Percentiles rank a stretch among this genome's conserved stretches.
These are phyloP conservation scores for Candida tibetensis DNA, from an alignment of 805 yeast genomes.

Conservation along the genomic window DNA sequence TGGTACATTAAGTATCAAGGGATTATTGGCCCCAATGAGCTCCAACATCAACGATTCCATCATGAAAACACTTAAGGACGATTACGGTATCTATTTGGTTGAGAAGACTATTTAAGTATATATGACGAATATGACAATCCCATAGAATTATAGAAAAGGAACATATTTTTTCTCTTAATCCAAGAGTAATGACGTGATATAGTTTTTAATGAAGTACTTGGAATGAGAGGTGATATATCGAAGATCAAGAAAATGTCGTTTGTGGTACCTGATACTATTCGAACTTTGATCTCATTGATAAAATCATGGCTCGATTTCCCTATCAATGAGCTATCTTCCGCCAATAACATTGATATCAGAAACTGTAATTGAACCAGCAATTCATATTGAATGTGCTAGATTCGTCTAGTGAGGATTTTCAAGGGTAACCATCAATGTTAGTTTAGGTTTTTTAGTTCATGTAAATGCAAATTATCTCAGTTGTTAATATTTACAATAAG, in stretches of 20 bases:
- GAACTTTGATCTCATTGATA: slow-evolving; percentile 36
- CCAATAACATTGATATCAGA: slow-evolving; percentile 38
- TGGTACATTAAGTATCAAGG: slow-evolving; percentile 74
- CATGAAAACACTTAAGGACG: slow-evolving; percentile 86
- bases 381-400: no score
- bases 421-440: no score
- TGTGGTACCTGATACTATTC: not conserved
- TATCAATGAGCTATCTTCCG: slow-evolving; percentile 43
- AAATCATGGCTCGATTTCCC: slow-evolving; percentile 45
- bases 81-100: slow-evolving; percentile 79
- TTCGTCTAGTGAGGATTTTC: no score
- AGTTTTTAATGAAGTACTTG: slow-evolving; percentile 10
- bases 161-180: slow-evolving; percentile 1
- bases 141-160: no score
- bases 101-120: slow-evolving; percentile 46
- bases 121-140: no score
- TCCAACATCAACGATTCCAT: slow-evolving; percentile 88
- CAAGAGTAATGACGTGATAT: not conserved
- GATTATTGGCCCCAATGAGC: slow-evolving; percentile 89
- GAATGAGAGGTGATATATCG: slow-evolving; percentile 5
- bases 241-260: not conserved
- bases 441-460: no score
- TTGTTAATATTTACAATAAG: no score
- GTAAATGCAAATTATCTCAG: no score
- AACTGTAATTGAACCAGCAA: no score